phyloP scores from a whole-genome alignment of 345 rosid species.

The Chamaenerion angustifolium region DNA sequence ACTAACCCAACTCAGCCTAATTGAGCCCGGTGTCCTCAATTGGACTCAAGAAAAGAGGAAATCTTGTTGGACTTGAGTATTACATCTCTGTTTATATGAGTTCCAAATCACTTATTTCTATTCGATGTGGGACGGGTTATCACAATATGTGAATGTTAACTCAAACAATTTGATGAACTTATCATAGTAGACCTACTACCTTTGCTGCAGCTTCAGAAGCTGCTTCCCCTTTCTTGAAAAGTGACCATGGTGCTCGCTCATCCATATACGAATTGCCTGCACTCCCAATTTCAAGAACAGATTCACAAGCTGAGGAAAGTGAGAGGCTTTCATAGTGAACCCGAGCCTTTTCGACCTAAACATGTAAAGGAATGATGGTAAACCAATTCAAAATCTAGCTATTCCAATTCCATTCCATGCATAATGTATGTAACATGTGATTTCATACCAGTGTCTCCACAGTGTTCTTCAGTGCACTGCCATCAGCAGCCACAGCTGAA shows the following conservation, averaged over 20 bases:
- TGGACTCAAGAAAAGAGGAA: no score
- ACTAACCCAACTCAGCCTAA: no score
- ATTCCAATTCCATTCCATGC: no score
- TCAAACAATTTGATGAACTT: no score
- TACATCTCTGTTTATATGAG: no score
- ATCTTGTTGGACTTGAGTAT: no score
- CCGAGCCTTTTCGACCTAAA: constrained; percentile 55
- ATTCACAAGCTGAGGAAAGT: constrained; percentile 71
- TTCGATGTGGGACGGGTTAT: no score
- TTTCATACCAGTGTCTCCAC: constrained; percentile 50
- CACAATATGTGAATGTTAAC: no score
- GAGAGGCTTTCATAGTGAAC: constrained; percentile 52
- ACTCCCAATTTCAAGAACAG: constrained; percentile 74
- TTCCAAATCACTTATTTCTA: no score
- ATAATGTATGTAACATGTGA: no score
- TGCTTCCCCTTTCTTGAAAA: constrained; percentile 73
- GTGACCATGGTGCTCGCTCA: constrained; percentile 77
- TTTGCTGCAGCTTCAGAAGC: constrained; percentile 80
- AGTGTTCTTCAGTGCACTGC: constrained; percentile 41
- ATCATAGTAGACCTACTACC: constrained; percentile 21
- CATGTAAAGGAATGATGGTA: not conserved
- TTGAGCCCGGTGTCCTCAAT: no score
- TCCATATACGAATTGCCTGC: constrained; percentile 81
- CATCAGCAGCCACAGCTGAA: constrained; percentile 60
- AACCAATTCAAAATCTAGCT: no score